Base-by-base conservation (phyloP, 306 rosid species). In the Lablab purpureus region DNA sequence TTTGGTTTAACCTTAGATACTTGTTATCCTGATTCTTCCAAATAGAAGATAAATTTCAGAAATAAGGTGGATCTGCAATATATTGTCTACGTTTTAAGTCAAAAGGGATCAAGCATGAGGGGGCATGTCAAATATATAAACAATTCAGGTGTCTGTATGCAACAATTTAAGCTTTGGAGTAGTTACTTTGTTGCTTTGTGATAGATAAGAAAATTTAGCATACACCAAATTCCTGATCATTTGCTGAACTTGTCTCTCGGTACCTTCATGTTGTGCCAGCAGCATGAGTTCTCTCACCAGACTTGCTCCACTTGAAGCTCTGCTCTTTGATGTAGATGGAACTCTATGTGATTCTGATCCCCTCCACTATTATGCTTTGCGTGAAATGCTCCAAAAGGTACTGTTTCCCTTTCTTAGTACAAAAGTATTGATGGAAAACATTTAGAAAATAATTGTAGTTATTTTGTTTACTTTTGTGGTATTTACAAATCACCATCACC, bases 341-440 rank as follows among this genome's bases (percentile, higher is more conserved):
- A 92, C 99, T 34, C 71, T 94, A 0, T 92, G 97, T 73, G 98
- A 94, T 84, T 90, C 98, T 13, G 98, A 94, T 87, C 97, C 97
- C 7, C 81, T 94, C 67, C 98, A 94, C 81, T 84, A 80, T 77
- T 60, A 71, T 59, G 97, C 97, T 43, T 94, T 90, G 80, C 89
- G 93, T 1, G 92, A 84, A 82, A 82, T 90, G 97, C 98, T 94
- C 76, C 89, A 81, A 78, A 89, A 95, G 93, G 98, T 95, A 72
- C 19, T 37, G 45, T 62, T 82, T 72, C 23, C 23, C 43, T 69
- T 82, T 18, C 22, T 58, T 58, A 19, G 30, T 51, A 22, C 23
- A 71, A 12, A 71, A 45, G 12, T 27, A 12, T 43, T 13, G 22
- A 27, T 36, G 37, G 43, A 71, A 60, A 21, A 25, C 23, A 19